Conservation (phyloP, 345 rosid genomes). For the Angophora floribunda region DNA sequence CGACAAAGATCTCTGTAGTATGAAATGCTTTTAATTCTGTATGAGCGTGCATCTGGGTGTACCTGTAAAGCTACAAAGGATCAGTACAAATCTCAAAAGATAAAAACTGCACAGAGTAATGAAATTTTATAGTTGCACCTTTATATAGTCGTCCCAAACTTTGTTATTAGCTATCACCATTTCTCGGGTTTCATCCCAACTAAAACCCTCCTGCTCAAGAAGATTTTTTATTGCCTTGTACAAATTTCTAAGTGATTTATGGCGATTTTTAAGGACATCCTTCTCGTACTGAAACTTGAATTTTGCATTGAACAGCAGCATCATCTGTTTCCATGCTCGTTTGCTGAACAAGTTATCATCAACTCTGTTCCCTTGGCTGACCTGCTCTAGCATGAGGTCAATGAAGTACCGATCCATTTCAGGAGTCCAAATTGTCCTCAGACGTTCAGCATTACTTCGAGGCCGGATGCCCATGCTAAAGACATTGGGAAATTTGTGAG, state of each 20-base stretch:
- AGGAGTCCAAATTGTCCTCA: constrained; percentile 80
- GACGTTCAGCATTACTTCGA: constrained; percentile 23
- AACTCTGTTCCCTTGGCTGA: constrained; percentile 52
- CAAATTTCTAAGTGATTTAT: constrained; percentile 55
- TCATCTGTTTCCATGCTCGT: constrained; percentile 82
- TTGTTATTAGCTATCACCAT: constrained; percentile 57
- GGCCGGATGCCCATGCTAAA: constrained; percentile 21
- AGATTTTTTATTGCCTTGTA: constrained; percentile 50
- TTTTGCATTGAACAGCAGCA: constrained; percentile 44
- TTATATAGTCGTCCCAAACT: constrained; percentile 65
- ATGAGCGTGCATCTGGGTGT: constrained; percentile 52
- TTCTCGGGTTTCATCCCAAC: constrained; percentile 58
- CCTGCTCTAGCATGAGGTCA: constrained; percentile 62
- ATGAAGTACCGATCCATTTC: constrained; percentile 87
- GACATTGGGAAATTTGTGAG: background rate
- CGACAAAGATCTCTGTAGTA: constrained; percentile 52
- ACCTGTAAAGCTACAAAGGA: constrained; percentile 13
- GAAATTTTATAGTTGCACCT: constrained; percentile 31
- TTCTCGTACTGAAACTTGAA: constrained; percentile 56
- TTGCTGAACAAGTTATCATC: constrained; percentile 73
- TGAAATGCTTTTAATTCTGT: constrained; percentile 57
- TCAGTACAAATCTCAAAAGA: background rate
- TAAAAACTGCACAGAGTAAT: background rate
- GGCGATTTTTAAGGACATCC: constrained; percentile 66
- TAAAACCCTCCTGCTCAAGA: constrained; percentile 46